These are phyloP conservation scores for Diaporthe nobilis DNA, from an alignment of 2,329 filamentous ascomycete species.

Conservation along the genomic window DNA sequence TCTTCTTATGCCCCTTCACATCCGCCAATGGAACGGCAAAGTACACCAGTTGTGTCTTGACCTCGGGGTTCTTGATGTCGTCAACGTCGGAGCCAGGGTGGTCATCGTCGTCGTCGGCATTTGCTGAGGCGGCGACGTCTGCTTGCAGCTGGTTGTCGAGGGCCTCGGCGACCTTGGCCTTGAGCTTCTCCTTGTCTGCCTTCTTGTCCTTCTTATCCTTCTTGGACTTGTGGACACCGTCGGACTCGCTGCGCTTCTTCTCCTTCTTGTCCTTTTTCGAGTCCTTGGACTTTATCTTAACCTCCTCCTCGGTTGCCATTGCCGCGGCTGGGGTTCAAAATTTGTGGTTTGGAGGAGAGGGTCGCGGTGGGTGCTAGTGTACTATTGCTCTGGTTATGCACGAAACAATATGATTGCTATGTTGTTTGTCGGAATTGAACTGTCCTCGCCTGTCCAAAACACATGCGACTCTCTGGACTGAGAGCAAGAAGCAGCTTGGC, in stretches of 20 bases:
- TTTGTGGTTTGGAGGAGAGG: neutral
- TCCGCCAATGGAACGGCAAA: constrained; percentile 87
- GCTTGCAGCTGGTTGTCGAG: constrained; percentile 77
- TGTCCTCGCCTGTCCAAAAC: constrained; percentile 8
- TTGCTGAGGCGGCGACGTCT: constrained; percentile 61
- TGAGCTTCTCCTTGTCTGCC: constrained; percentile 81
- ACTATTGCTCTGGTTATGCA: neutral
- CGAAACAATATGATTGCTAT: neutral
- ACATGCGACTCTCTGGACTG: neutral
- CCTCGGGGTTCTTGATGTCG: constrained; percentile 60
- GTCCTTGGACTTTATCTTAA: constrained; percentile 61
- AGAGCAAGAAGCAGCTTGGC: constrained; percentile 21
- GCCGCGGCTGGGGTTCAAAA: constrained; percentile 29
- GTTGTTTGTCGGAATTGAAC: neutral
- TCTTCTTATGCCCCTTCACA: constrained; percentile 80
- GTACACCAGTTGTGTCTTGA: constrained; percentile 73
- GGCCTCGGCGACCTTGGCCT: constrained; percentile 68
- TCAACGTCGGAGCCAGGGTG: constrained; percentile 46
- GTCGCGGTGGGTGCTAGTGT: neutral
- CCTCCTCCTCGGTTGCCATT: constrained; percentile 64
- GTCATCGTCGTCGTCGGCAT: constrained; percentile 60
- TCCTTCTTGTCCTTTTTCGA: constrained; percentile 72
- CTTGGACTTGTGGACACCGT: constrained; percentile 68
- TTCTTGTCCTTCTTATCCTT: constrained; percentile 78
- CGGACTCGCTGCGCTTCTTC: constrained; percentile 67